phyloP scores from a whole-genome alignment of 352 stramenopile genomes.

The Peronospora farinosa region DNA sequence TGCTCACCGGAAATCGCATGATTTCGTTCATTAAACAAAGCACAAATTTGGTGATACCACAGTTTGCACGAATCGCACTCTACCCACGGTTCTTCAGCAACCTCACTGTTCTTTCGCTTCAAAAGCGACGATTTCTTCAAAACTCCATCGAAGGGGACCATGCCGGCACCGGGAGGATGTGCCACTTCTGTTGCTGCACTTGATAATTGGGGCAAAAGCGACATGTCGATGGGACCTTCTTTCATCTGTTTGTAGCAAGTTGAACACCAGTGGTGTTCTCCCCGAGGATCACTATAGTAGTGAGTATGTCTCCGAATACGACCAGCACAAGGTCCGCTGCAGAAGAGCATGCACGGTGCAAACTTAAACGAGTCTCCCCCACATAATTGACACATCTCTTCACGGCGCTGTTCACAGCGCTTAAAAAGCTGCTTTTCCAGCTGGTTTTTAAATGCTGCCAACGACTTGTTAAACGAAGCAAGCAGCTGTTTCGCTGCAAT shows the following conservation, averaged over 20 bases:
- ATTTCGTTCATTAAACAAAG: constrained; percentile 98
- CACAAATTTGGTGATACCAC: constrained; percentile 99
- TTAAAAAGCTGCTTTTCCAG: constrained; percentile 84
- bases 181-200: constrained; percentile 47
- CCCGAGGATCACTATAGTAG: constrained; percentile 81
- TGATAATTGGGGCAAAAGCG: constrained; percentile 64
- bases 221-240: constrained; percentile 89
- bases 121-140: constrained; percentile 91
- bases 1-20: constrained; percentile 90
- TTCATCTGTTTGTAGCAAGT: constrained; percentile 89
- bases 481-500: constrained; percentile 78
- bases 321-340: constrained; percentile 73
- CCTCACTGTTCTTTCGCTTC: constrained; percentile 98
- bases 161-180: constrained; percentile 18
- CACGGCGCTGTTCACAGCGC: constrained; percentile 68
- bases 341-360: constrained; percentile 86
- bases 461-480: constrained; percentile 63
- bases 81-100: constrained; percentile 96
- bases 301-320: constrained; percentile 82
- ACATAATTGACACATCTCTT: constrained; percentile 87
- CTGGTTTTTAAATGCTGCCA: constrained; percentile 63
- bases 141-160: constrained; percentile 47
- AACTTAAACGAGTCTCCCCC: constrained; percentile 88
- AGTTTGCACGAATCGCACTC: constrained; percentile 97
- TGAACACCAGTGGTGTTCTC: constrained; percentile 85